Base-by-base conservation (phyloP, 2,329 filamentous ascomycete species). In the Sporothrix globosa region DNA sequence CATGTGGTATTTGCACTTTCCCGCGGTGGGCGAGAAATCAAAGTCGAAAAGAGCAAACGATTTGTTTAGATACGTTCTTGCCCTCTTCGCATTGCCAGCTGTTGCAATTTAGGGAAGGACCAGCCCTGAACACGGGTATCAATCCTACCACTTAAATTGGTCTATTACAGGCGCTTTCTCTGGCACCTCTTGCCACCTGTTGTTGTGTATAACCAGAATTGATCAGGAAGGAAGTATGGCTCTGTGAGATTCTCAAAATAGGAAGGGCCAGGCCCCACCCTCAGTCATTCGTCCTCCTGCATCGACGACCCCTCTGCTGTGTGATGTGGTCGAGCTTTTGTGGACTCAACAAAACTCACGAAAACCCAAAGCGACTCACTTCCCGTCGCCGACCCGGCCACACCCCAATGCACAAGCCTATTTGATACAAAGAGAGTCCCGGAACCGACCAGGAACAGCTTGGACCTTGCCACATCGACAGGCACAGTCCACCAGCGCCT, bases 281-380 rank as follows among this genome's bases (percentile, higher is more conserved):
- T 39, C n/a, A 21, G n/a, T 24, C n/a, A 44, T 27, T 17, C 39
- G 66, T 41, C 39, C 52, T 68, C 14, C 53, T 58, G 34, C 34
- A 21, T 41, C 19, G 24, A 14, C 61, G 24, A 30, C 63, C 63
- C 52, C 53, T 48, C 53, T 44, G 39, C 52, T 30, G 52, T 56
- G 66, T 58, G 66, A 68, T 68, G 66, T 58, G 66, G 66, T 48
- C 52, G 24, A 46, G 52, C 41, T 17, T 68, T 41, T 68, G 66
- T 68, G 66, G 66, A 56, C 52, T 27, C 14, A 44, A 44, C 46
- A 50, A 50, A 53, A 48, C 13, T 19, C 14, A 46, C 21, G 4
- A 24, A 53, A 67, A 27, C 5, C n/a, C 34, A 41, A 53, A 67
- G 19, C 50, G 13, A 67, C 50, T 41, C 46, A 67, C 44, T 14